Percentiles rank a stretch among this genome's conserved stretches.
Evolutionary conservation across 106 monocot species (phyloP).

Genomic region (Dendrobium catenatum): DNA sequence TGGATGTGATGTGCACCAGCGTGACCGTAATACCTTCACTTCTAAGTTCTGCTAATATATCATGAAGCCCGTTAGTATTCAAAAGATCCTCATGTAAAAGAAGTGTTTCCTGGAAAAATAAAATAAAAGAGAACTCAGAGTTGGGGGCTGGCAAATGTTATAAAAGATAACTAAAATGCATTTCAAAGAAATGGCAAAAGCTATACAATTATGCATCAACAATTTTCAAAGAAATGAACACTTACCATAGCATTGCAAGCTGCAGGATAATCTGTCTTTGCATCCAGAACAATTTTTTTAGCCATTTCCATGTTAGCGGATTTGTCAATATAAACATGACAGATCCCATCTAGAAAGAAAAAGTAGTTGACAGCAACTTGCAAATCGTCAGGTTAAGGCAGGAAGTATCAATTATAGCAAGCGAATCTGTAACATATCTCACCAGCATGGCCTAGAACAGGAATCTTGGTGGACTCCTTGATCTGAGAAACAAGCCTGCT

Average conservation of each 20-base stretch:
- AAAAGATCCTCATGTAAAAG: slow-evolving; percentile 64
- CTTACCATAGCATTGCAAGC: slow-evolving; percentile 98
- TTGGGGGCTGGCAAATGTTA: background rate
- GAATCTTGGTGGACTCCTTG: slow-evolving; percentile 88
- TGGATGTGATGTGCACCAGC: background rate
- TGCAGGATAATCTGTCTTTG: slow-evolving; percentile 97
- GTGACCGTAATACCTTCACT: slow-evolving; percentile 43
- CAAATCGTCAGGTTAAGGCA: background rate
- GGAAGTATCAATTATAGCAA: background rate
- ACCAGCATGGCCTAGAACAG: slow-evolving; percentile 97
- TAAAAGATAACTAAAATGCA: background rate
- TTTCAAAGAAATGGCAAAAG: background rate
- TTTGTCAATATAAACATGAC: slow-evolving; percentile 95
- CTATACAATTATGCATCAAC: background rate
- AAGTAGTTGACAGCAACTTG: background rate
- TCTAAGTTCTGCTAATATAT: slow-evolving; percentile 54
- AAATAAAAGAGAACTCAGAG: background rate
- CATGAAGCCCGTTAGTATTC: slow-evolving; percentile 38
- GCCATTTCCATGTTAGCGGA: slow-evolving; percentile 83
- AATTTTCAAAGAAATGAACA: background rate
- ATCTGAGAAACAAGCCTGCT: slow-evolving; percentile 88
- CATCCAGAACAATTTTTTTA: slow-evolving; percentile 74
- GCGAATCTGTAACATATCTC: slow-evolving; percentile 5
- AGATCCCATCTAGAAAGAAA: slow-evolving; percentile 71
- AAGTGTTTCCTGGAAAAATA: slow-evolving; percentile 63